Evolutionary conservation across 331 rosid species (phyloP).

Genomic region (Malus hybrid): DNA sequence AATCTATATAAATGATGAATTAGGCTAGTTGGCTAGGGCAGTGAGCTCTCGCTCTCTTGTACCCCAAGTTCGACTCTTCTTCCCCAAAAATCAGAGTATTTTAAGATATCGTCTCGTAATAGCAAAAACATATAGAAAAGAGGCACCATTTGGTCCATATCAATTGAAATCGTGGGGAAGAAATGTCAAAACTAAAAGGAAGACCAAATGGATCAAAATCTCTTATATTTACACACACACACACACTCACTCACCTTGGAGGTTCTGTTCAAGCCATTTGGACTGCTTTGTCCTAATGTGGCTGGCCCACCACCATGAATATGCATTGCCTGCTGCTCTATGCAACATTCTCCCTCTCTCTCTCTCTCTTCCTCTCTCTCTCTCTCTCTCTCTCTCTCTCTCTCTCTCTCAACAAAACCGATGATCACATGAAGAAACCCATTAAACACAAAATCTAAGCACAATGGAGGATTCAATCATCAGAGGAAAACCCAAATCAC

Average conservation of each 20-base stretch:
- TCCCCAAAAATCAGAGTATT: background rate
- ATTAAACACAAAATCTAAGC: conserved; percentile 7
- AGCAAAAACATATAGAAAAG: too few relatives aligned
- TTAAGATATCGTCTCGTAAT: background rate
- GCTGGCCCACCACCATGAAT: conserved; percentile 99
- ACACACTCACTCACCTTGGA: conserved; percentile 38
- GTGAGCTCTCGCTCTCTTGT: background rate
- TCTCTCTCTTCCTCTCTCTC: background rate
- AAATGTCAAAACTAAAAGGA: background rate
- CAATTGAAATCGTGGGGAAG: background rate
- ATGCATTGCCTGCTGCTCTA: conserved; percentile 92
- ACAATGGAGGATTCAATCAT: background rate
- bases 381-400: background rate
- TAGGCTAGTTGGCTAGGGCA: background rate
- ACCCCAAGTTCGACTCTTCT: background rate
- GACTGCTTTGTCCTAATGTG: conserved; percentile 96
- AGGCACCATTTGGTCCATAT: background rate
- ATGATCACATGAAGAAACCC: background rate
- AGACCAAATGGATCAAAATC: background rate
- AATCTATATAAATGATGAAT: background rate
- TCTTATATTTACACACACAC: background rate
- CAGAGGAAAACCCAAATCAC: too few relatives aligned
- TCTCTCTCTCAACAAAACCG: conserved; percentile 1
- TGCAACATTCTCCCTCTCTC: conserved; percentile 48
- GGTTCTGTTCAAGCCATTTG: conserved; percentile 90